A percentile compares a stretch with the other conserved stretches of the same genome.
phyloP scores from a whole-genome alignment of 208 protist genomes.

The Wallacemonas sp. region DNA sequence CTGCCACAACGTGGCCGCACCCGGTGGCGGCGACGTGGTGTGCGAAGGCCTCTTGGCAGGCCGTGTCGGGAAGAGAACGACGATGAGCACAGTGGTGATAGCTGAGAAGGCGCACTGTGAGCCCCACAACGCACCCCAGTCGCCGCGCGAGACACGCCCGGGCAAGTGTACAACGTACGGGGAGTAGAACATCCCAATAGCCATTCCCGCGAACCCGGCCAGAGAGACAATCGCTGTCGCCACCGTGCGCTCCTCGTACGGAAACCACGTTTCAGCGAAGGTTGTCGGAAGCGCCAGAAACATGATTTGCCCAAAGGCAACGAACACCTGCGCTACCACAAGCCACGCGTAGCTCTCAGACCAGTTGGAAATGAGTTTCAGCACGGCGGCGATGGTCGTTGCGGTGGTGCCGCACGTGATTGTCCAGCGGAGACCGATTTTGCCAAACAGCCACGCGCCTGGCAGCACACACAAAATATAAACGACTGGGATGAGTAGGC shows the following conservation, averaged over 20 bases:
- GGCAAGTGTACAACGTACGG: conserved; percentile 42
- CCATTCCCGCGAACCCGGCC: conserved; percentile 55
- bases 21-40: conserved; percentile 19
- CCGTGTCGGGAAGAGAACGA: conserved; percentile 17
- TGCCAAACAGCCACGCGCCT: conserved; percentile 36
- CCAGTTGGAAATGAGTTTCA: conserved; percentile 47
- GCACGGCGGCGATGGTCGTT: conserved; percentile 22
- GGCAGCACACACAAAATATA: conserved; percentile 40
- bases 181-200: conserved; percentile 57
- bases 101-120: conserved; percentile 29
- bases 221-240: conserved; percentile 44
- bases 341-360: conserved; percentile 29
- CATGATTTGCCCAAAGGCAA: conserved; percentile 34
- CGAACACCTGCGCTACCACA: conserved; percentile 36
- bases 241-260: conserved; percentile 36
- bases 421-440: conserved; percentile 42
- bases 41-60: conserved; percentile 27
- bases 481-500: conserved; percentile 31
- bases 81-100: conserved; percentile 18
- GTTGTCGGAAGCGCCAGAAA: conserved; percentile 36
- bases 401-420: conserved; percentile 23
- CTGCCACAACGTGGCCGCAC: conserved; percentile 4
- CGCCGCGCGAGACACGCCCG: not conserved
- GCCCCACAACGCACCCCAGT: conserved; percentile 30
- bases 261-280: conserved; percentile 54